Conservation (phyloP, 1,284 basidiomycete species). For the Xerocomus cyaneibrunnescens region DNA sequence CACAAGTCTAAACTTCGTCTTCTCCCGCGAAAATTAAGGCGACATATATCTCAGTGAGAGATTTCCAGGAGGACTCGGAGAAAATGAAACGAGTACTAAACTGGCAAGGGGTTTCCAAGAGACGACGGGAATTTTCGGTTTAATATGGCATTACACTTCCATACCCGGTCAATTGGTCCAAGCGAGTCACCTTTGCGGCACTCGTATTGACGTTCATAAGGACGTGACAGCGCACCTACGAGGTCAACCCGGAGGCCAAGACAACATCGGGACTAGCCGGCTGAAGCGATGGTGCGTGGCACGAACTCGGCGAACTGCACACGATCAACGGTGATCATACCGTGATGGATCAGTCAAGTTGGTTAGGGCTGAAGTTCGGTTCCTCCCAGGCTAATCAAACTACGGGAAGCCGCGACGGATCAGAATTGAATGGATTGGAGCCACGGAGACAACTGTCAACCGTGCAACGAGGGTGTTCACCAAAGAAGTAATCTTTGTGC, state of each 20-base stretch:
- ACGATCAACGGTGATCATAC: conserved; percentile 1
- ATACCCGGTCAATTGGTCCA: not conserved
- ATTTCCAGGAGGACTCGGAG: not conserved
- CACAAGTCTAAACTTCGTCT: conserved; percentile 11
- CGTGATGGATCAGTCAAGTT: not conserved
- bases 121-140: too few relatives aligned
- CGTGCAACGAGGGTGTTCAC: conserved; percentile 1
- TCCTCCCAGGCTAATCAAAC: conserved; percentile 2
- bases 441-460: conserved; percentile 14
- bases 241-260: not conserved
- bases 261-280: conserved; percentile 1
- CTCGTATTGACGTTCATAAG: too few relatives aligned
- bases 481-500: conserved; percentile 9
- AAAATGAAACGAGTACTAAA: not conserved
- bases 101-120: not conserved
- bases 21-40: conserved; percentile 35
- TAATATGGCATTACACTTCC: not conserved
- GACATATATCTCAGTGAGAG: conserved; percentile 5
- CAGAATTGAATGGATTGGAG: conserved; percentile 4
- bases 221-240: conserved; percentile 1
- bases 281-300: conserved; percentile 5
- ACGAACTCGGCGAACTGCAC: conserved; percentile 1
- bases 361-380: not conserved
- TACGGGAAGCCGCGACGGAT: conserved; percentile 4
- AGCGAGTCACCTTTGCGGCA: conserved; percentile 2